Evolutionary conservation across 2,329 filamentous ascomycete species (phyloP).

Genomic region (Achaetomium macrosporum): DNA sequence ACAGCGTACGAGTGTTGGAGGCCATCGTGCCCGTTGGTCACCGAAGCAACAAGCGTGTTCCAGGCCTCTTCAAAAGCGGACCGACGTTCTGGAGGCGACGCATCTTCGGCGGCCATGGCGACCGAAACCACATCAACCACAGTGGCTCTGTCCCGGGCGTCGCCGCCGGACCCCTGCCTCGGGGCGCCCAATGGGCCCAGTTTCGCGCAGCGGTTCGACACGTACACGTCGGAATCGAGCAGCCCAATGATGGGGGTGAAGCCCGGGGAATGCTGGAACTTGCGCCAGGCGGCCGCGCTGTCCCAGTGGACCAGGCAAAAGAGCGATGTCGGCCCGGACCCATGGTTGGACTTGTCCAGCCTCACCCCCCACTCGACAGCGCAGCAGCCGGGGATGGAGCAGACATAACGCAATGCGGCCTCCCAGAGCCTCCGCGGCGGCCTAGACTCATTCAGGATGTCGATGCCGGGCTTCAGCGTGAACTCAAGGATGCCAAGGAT

Average conservation of each 20-base stretch:
- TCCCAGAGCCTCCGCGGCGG: constrained; percentile 6
- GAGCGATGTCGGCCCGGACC: background rate
- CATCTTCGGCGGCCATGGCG: background rate
- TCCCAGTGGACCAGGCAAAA: constrained; percentile 11
- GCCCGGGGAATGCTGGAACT: constrained; percentile 3
- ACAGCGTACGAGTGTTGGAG: constrained; percentile 6
- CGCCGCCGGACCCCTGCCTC: background rate
- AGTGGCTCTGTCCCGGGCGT: background rate
- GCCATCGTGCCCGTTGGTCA: background rate
- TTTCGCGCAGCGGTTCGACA: constrained; percentile 10
- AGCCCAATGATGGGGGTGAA: constrained; percentile 5
- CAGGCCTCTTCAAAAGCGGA: background rate
- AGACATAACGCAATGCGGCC: constrained; percentile 2
- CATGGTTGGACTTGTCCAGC: background rate
- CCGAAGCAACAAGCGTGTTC: background rate
- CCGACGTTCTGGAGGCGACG: background rate
- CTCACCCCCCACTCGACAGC: constrained; percentile 3
- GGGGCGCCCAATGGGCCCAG: background rate
- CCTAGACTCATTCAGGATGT: background rate
- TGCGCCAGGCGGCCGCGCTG: constrained; percentile 6
- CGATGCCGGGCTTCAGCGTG: constrained; percentile 3
- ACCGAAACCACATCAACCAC: constrained; percentile 8
- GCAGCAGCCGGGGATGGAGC: constrained; percentile 5
- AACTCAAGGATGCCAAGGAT: constrained; percentile 8
- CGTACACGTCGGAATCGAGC: constrained; percentile 1